Conservation (phyloP, 768 basidiomycete species). For the Fistulinella prunicolor region DNA sequence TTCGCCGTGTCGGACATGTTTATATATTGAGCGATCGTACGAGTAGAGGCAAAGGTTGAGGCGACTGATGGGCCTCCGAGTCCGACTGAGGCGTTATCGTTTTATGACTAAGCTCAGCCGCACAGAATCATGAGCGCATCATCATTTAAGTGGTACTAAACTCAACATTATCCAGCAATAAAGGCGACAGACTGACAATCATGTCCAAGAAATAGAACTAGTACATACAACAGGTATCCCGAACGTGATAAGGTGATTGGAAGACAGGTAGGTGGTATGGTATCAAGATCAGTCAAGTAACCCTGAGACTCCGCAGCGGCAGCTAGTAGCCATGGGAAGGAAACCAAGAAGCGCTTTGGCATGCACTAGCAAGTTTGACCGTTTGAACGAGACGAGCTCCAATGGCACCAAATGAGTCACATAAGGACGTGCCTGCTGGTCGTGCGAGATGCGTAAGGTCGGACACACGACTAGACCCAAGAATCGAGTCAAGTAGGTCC, state of each 20-base stretch:
- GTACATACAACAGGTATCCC: not conserved
- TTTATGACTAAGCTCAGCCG: slow-evolving; percentile 22
- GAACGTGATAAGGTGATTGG: not conserved
- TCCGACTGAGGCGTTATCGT: not conserved
- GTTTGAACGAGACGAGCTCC: slow-evolving; percentile 22
- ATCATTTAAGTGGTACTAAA: not conserved
- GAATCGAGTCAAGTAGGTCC: slow-evolving; percentile 29
- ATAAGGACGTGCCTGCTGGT: slow-evolving; percentile 22
- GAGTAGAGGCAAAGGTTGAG: slow-evolving; percentile 7
- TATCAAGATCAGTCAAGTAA: not conserved
- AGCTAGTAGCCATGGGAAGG: slow-evolving; percentile 21
- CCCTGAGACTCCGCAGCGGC: no score
- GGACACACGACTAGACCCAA: slow-evolving; percentile 10
- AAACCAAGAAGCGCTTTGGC: slow-evolving; percentile 19
- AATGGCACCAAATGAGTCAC: slow-evolving; percentile 25
- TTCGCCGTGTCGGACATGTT: slow-evolving; percentile 39
- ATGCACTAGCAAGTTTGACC: slow-evolving; percentile 16
- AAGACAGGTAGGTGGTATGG: not conserved
- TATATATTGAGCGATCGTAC: slow-evolving; percentile 2
- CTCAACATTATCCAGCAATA: no score
- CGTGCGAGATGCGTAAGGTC: slow-evolving; percentile 5
- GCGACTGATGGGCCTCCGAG: not conserved
- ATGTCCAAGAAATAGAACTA: no score
- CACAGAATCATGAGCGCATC: no score
- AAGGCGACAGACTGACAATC: no score